phyloP scores from a whole-genome alignment of 805 yeast genomes.

The Metschnikowia kunwiensis region DNA sequence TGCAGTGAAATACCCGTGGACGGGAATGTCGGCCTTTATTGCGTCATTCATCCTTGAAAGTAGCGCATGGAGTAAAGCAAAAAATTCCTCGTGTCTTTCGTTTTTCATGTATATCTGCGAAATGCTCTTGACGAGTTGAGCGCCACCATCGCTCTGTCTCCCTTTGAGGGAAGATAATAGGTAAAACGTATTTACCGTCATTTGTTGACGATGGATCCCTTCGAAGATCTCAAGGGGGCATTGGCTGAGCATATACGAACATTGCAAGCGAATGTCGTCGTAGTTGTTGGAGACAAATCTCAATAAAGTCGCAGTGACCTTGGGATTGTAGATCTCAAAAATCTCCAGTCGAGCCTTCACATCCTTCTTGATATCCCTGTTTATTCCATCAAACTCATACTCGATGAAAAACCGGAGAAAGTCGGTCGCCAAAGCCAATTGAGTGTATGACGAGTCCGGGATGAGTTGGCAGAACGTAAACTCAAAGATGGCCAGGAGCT shows the following conservation, averaged over 20 bases:
- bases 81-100: constrained; percentile 1
- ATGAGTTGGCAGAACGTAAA: constrained; percentile 50
- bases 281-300: constrained; percentile 68
- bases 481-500: constrained; percentile 46
- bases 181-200: constrained; percentile 7
- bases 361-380: constrained; percentile 3
- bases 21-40: constrained; percentile 33
- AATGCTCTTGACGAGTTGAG: constrained; percentile 57
- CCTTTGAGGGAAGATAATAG: constrained; percentile 45
- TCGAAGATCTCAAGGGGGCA: constrained; percentile 12
- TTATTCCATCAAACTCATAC: constrained; percentile 23
- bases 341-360: constrained; percentile 1
- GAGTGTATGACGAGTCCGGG: constrained; percentile 49
- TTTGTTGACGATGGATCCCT: neutral
- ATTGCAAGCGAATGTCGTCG: constrained; percentile 61
- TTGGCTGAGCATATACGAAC: constrained; percentile 8
- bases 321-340: constrained; percentile 8
- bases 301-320: constrained; percentile 44
- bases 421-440: constrained; percentile 26
- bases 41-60: constrained; percentile 4
- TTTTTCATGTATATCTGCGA: constrained; percentile 20
- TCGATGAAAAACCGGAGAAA: constrained; percentile 50
- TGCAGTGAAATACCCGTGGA: constrained; percentile 72
- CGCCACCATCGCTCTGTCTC: constrained; percentile 77
- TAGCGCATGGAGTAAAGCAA: constrained; percentile 9